phyloP scores from a whole-genome alignment of 768 basidiomycete species.

The Lentinus brumalis region DNA sequence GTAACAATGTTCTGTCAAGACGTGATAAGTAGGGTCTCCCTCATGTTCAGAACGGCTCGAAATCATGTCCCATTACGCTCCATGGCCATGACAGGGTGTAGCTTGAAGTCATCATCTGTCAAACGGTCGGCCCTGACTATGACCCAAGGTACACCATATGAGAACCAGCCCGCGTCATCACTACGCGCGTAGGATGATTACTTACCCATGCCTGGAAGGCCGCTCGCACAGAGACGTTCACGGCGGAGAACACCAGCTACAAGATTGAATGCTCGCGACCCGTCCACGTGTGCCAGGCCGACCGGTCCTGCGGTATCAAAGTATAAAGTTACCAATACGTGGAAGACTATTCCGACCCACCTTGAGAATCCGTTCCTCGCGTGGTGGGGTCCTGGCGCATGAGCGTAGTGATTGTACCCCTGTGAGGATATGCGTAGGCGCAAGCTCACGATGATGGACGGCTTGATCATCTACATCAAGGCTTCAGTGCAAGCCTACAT shows the following conservation, averaged over 20 bases:
- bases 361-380: conserved; percentile 13
- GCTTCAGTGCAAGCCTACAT: neutral
- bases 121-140: neutral
- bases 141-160: neutral
- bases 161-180: neutral
- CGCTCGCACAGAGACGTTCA: neutral
- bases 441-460: neutral
- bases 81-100: neutral
- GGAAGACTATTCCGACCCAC: conserved; percentile 1
- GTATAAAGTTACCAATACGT: conserved; percentile 16
- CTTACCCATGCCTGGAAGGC: neutral
- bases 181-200: neutral
- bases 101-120: neutral
- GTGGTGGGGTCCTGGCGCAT: neutral
- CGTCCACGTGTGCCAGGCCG: conserved; percentile 1
- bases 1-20: neutral
- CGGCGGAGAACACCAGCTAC: conserved; percentile 9
- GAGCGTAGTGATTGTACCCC: neutral
- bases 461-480: neutral
- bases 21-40: neutral
- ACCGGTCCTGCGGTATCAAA: conserved; percentile 14
- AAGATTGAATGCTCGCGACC: conserved; percentile 10
- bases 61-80: neutral
- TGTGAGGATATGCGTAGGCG: neutral
- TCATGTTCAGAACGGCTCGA: neutral